Conservation (phyloP, 163 green algal species). For the Chlamydomonas reinhardtii region DNA sequence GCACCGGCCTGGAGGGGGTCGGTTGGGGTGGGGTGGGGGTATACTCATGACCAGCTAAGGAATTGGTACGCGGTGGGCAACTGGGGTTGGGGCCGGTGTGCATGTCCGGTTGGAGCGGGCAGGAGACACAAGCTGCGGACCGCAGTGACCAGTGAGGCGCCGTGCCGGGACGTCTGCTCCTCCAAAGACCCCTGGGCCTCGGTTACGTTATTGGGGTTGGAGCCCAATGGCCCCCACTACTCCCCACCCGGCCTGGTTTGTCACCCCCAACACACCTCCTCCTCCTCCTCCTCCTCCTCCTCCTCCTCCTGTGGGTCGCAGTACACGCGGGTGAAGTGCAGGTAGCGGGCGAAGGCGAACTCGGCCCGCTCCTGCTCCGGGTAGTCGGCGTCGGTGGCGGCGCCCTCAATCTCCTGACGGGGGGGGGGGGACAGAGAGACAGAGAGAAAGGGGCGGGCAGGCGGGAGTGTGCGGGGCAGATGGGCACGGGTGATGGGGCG, state of each 20-base stretch:
- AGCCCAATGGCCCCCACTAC: no score
- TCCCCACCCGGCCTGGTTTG: no score
- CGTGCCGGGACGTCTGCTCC: no score
- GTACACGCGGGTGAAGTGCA: constrained; percentile 83
- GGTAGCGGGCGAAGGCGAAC: constrained; percentile 81
- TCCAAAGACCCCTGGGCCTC: no score
- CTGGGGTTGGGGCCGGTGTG: no score
- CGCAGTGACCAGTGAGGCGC: no score
- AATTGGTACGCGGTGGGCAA: no score
- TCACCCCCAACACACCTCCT: constrained; percentile 8
- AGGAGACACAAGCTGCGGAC: no score
- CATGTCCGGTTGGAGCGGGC: no score
- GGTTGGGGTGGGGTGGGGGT: no score
- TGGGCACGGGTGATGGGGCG: neutral
- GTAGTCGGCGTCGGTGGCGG: constrained; percentile 29
- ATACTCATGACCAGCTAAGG: no score
- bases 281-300: neutral
- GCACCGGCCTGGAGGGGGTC: constrained; percentile 4
- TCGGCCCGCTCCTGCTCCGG: constrained; percentile 56
- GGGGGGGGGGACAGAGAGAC: neutral
- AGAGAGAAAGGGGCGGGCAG: neutral
- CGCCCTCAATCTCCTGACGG: constrained; percentile 34
- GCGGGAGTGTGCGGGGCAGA: neutral
- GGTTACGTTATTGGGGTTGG: no score
- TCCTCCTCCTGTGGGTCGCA: constrained; percentile 59